A percentile compares a stretch with the other conserved stretches of the same genome.
phyloP scores from a whole-genome alignment of 192 early-diverging fungal species.

The Rhizoclosmatium globosum region DNA sequence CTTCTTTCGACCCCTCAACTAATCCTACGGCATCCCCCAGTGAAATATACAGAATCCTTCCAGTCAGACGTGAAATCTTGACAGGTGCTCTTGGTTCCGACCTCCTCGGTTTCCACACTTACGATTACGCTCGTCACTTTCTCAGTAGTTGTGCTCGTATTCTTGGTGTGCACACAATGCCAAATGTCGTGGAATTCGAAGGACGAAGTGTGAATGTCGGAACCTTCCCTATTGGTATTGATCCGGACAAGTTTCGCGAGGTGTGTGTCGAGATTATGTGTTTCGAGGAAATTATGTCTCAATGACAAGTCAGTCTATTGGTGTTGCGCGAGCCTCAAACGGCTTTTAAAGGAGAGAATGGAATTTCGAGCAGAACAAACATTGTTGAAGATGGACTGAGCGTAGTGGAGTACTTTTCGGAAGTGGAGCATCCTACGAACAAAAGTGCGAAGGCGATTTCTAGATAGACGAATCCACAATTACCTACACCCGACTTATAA shows the following conservation, averaged over 20 bases:
- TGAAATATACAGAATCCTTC: conserved; percentile 87
- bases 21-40: conserved; percentile 46
- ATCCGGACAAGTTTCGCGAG: conserved; percentile 92
- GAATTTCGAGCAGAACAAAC: too few species aligned
- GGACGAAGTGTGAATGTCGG: conserved; percentile 94
- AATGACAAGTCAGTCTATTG: too few species aligned
- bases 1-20: too few species aligned
- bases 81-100: conserved; percentile 91
- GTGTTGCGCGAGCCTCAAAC: too few species aligned
- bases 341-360: too few species aligned
- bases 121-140: conserved; percentile 99
- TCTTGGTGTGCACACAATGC: conserved; percentile 91
- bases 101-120: conserved; percentile 98
- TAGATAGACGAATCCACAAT: too few species aligned
- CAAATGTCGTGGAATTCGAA: conserved; percentile 93
- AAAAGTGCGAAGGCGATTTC: too few species aligned
- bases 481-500: too few species aligned
- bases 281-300: too few species aligned
- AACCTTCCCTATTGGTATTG: conserved; percentile 99
- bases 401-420: too few species aligned
- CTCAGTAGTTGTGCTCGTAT: conserved; percentile 97
- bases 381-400: too few species aligned
- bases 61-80: conserved; percentile 84
- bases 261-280: conserved; percentile 23
- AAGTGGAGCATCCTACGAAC: too few species aligned